These are phyloP conservation scores for Podaxis sp. DNA, from an alignment of 768 basidiomycete species.

Conservation along the genomic window DNA sequence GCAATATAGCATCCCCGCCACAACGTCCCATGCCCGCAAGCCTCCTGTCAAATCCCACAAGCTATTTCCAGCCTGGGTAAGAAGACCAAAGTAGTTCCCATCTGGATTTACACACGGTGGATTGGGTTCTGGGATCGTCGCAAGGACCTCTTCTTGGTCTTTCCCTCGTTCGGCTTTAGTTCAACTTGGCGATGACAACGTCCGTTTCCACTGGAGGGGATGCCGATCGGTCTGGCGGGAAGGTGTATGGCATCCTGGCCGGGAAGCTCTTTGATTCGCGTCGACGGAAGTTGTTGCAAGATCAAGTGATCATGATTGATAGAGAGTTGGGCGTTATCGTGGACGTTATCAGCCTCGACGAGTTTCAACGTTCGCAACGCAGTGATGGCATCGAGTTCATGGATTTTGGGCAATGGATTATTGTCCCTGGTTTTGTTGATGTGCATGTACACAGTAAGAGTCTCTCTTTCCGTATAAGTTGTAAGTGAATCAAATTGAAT, in stretches of 20 bases:
- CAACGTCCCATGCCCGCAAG: neutral
- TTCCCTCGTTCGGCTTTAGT: neutral
- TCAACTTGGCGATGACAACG: neutral
- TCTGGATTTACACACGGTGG: neutral
- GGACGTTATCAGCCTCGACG: conserved; percentile 31
- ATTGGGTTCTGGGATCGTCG: neutral
- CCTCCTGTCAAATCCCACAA: neutral
- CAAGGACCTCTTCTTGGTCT: neutral
- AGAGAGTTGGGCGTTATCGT: conserved; percentile 46
- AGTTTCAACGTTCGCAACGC: conserved; percentile 16
- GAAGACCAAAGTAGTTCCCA: neutral
- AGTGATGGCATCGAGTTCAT: conserved; percentile 32
- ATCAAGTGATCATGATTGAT: conserved; percentile 50
- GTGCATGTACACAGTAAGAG: conserved; percentile 54
- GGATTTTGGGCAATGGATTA: conserved; percentile 45
- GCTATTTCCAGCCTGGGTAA: neutral
- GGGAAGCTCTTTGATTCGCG: conserved; percentile 54
- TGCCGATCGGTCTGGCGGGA: neutral
- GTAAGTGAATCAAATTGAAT: neutral
- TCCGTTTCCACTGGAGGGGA: neutral
- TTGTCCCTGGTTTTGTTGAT: conserved; percentile 61
- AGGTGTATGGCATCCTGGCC: conserved; percentile 33
- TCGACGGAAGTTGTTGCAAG: conserved; percentile 36
- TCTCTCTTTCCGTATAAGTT: neutral
- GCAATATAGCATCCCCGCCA: neutral